Percentiles rank a stretch among this genome's conserved stretches.
Evolutionary conservation across 768 basidiomycete species (phyloP).

Genomic region (Kwoniella shandongensis): DNA sequence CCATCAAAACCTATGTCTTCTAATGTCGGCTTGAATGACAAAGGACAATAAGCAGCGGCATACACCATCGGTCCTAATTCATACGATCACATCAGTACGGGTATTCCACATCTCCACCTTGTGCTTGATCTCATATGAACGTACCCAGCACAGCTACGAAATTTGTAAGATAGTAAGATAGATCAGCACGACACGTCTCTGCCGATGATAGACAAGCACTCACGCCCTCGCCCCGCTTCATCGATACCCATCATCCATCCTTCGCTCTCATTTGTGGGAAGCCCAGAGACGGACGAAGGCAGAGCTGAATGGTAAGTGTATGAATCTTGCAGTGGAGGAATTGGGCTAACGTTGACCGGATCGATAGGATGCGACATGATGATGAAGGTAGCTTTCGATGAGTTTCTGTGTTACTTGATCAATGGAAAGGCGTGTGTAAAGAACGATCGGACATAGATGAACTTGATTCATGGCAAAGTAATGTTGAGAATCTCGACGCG

Average conservation of each 20-base stretch:
- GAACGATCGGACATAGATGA: too few species aligned
- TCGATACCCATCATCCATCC: slow-evolving; percentile 98
- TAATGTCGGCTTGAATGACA: slow-evolving; percentile 69
- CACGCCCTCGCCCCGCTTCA: slow-evolving; percentile 88
- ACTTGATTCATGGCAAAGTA: too few species aligned
- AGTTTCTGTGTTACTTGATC: too few species aligned
- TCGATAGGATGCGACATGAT: slow-evolving; percentile 21
- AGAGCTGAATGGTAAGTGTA: slow-evolving; percentile 49
- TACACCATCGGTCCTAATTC: slow-evolving; percentile 76
- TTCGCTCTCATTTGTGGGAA: slow-evolving; percentile 22
- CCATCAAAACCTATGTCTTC: slow-evolving; percentile 88
- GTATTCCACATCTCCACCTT: background rate
- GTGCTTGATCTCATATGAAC: background rate
- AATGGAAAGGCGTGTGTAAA: too few species aligned
- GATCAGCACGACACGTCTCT: background rate
- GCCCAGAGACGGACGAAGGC: slow-evolving; percentile 16
- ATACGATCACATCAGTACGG: background rate
- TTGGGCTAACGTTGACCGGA: slow-evolving; percentile 38
- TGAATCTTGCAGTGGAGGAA: slow-evolving; percentile 36
- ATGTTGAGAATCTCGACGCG: too few species aligned
- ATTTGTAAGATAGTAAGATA: too few species aligned
- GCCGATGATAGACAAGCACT: slow-evolving; percentile 18
- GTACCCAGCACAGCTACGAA: slow-evolving; percentile 68
- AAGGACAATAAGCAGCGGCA: slow-evolving; percentile 89
- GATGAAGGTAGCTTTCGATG: too few species aligned